A percentile compares a stretch with the other conserved stretches of the same genome.
Evolutionary conservation across 202 grass and related monocot genomes (phyloP).

Genomic region (Panicum virgatum): DNA sequence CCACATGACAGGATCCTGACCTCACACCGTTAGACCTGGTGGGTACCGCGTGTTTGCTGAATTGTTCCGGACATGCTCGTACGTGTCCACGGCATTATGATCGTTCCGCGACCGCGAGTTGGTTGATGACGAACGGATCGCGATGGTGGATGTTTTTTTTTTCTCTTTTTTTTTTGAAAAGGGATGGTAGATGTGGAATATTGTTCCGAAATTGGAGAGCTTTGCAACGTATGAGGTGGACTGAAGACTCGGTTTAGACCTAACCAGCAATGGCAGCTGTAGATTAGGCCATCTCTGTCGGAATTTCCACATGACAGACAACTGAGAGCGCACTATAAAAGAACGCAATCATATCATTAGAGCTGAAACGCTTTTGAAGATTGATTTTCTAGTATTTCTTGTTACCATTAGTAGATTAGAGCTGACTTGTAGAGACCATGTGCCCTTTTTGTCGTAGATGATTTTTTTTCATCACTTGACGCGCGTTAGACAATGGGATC

Average conservation of each 20-base stretch:
- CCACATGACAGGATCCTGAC: not conserved
- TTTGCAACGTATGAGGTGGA: not conserved
- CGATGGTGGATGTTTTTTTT: not conserved
- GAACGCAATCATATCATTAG: not conserved
- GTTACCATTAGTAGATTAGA: not conserved
- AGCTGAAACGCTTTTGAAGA: conserved; percentile 26
- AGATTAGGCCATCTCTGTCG: not conserved
- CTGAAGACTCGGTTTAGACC: conserved; percentile 18
- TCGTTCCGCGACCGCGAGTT: not conserved
- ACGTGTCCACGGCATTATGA: not conserved
- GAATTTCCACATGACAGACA: conserved; percentile 34
- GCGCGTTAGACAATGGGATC: not conserved
- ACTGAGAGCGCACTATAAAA: conserved; percentile 25
- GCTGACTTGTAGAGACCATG: conserved; percentile 26
- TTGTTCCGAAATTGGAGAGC: not conserved
- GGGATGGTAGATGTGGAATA: not conserved
- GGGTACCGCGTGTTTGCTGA: not conserved
- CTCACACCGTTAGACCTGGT: not conserved
- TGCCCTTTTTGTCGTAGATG: not conserved
- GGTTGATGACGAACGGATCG: not conserved
- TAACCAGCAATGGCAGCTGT: conserved; percentile 15
- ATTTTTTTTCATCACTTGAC: conserved; percentile 5
- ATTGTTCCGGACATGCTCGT: not conserved
- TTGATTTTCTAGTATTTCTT: not conserved
- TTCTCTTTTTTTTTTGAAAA: too few species aligned